Base-by-base conservation (phyloP, 75 land plant genomes). In the Picea glauca region DNA sequence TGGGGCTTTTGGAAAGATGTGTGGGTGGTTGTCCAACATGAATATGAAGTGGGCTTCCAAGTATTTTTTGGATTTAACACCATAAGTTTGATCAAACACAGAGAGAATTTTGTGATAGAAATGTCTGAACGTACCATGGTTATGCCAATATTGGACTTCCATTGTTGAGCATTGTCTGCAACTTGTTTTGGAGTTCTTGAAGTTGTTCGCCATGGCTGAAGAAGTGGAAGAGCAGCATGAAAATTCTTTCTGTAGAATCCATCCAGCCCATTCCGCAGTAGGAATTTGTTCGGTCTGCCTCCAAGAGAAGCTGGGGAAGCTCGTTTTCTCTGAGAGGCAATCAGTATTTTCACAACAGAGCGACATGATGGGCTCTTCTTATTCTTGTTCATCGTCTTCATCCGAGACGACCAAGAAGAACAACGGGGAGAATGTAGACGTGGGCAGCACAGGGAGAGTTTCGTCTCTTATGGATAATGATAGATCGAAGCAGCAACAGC, bases 281-380 rank as follows among this genome's bases (percentile, higher is more conserved):
- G 93, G 91, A 23, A 89, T 91, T 79, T 91, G 93, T 62, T 87
- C 91, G 35, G 83, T 86, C 35, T 91, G 93, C 57, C 78, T 91
- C 0, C 93, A 87, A 46, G 93, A 88, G 65, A 88, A 88, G 87
- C 85, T 88, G 0, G 90, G 90, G 3, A 90, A 90, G 85, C 87
- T 90, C 23, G 85, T 90, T 50, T 85, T 87, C 30, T 90, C 92
- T 57, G 61, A 75, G 13, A 54, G 58, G 72, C 54, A 74, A 35
- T 46, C 80, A 12, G 31, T 40, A 4, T 78, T 32, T 82, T 78
- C 56, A 72, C 88, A 75, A 0, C 74, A 50, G 30, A 50, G 84
- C 31, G 56, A 78, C 76, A 76, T 78, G 78, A 70, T 64, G 13
- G 73, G 84, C 0, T 76, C 83, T 5, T 64, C 83, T 21, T 84